phyloP scores from a whole-genome alignment of 108 stramenopile genomes.

The Heterococcus sp. region DNA sequence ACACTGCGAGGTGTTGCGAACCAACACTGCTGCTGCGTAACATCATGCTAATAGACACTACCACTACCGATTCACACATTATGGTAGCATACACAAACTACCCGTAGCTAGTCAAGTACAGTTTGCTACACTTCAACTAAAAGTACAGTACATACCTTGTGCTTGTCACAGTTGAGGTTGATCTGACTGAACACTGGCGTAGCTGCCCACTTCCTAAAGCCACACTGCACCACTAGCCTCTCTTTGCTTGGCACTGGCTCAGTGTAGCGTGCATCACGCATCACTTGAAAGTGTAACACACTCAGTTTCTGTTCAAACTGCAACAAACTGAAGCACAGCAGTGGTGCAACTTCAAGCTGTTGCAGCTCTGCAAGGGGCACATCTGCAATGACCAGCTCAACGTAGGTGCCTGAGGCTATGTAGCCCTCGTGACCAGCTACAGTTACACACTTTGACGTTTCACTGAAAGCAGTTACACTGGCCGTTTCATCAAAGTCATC shows the following conservation, averaged over 20 bases:
- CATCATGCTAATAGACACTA: too few relatives aligned
- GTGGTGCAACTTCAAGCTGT: slow-evolving; percentile 48
- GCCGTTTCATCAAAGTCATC: too few relatives aligned
- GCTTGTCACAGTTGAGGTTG: slow-evolving; percentile 95
- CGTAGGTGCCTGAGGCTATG: slow-evolving; percentile 78
- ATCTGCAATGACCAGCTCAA: slow-evolving; percentile 71
- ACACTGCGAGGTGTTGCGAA: too few relatives aligned
- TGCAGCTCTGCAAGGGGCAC: slow-evolving; percentile 62
- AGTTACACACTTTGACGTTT: too few relatives aligned
- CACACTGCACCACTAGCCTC: slow-evolving; percentile 79
- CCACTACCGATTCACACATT: too few relatives aligned
- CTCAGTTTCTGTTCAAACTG: slow-evolving; percentile 90
- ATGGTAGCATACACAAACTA: too few relatives aligned
- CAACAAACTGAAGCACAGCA: slow-evolving; percentile 77
- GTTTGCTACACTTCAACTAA: too few relatives aligned
- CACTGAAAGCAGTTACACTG: too few relatives aligned
- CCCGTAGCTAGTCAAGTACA: too few relatives aligned
- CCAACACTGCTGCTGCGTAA: too few relatives aligned
- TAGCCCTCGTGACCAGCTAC: slow-evolving; percentile 66
- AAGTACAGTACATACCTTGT: too few relatives aligned
- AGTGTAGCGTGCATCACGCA: slow-evolving; percentile 48
- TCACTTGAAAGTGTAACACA: slow-evolving; percentile 90
- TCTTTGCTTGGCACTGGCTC: slow-evolving; percentile 58
- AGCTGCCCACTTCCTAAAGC: slow-evolving; percentile 83
- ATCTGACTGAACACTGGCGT: slow-evolving; percentile 91